Conservation (phyloP, 768 basidiomycete genomes). For the Mrakia blollopis region DNA sequence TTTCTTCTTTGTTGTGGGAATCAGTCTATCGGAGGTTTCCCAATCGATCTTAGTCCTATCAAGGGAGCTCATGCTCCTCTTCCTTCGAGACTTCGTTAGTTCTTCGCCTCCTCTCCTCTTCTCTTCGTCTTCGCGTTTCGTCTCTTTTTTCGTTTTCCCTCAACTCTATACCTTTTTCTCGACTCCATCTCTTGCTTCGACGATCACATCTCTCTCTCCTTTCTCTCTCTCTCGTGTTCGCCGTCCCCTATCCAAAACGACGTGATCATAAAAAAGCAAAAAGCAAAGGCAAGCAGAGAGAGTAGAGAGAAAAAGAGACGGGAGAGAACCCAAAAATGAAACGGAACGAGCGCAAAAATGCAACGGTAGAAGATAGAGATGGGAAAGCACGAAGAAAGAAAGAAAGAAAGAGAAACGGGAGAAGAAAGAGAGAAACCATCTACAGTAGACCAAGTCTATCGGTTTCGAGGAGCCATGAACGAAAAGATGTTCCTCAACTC, state of each 20-base stretch:
- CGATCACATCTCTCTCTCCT: too few relatives aligned
- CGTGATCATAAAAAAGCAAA: background rate
- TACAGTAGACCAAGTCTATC: background rate
- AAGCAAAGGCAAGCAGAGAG: background rate
- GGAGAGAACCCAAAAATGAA: background rate
- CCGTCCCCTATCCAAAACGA: background rate
- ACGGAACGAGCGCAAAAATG: background rate
- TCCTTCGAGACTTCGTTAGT: background rate
- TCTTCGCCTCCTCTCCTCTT: too few relatives aligned
- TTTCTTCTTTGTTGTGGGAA: background rate
- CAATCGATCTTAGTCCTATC: background rate
- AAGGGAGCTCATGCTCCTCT: background rate
- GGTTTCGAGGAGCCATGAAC: slow-evolving; percentile 51
- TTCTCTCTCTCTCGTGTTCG: too few relatives aligned
- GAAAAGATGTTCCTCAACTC: slow-evolving; percentile 74
- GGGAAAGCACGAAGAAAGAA: background rate
- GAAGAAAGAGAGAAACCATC: background rate
- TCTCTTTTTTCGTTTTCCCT: too few relatives aligned
- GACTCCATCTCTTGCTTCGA: too few relatives aligned
- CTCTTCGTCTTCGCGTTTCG: too few relatives aligned
- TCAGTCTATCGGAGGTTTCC: background rate
- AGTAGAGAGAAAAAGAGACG: background rate
- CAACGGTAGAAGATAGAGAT: background rate
- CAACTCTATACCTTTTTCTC: too few relatives aligned
- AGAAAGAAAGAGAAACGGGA: background rate